These are phyloP conservation scores for Aspergillus brasiliensis DNA, from an alignment of 2,329 filamentous ascomycete genomes.

Conservation along the genomic window DNA sequence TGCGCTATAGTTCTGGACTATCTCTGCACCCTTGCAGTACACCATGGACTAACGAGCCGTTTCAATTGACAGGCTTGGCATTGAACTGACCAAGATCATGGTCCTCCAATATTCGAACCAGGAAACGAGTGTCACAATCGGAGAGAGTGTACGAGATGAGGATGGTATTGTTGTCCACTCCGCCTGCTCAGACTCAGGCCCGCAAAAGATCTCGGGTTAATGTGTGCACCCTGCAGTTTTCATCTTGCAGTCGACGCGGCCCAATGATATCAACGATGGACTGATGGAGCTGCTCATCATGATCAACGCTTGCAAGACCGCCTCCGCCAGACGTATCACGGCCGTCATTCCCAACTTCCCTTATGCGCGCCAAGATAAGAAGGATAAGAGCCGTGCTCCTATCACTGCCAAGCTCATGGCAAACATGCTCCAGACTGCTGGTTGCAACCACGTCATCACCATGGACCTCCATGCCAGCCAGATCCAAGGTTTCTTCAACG, in stretches of 20 bases:
- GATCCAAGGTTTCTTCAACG: slow-evolving; percentile 95
- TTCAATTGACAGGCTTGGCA: slow-evolving; percentile 56
- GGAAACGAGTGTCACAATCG: slow-evolving; percentile 73
- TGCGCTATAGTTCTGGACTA: slow-evolving; percentile 23
- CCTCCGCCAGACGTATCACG: slow-evolving; percentile 85
- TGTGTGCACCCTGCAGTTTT: slow-evolving; percentile 63
- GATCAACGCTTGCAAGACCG: slow-evolving; percentile 91
- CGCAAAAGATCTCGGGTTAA: slow-evolving; percentile 7
- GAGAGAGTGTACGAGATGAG: slow-evolving; percentile 94
- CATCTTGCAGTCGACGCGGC: slow-evolving; percentile 91
- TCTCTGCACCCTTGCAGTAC: neutral
- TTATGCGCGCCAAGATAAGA: slow-evolving; percentile 96
- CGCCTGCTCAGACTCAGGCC: slow-evolving; percentile 10
- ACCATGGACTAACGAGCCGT: slow-evolving; percentile 13
- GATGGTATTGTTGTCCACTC: slow-evolving; percentile 63
- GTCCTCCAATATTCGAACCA: slow-evolving; percentile 69
- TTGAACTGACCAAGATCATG: slow-evolving; percentile 69
- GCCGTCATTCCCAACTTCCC: slow-evolving; percentile 96
- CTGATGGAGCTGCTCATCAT: slow-evolving; percentile 98
- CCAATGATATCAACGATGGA: slow-evolving; percentile 95
- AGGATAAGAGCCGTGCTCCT: slow-evolving; percentile 92
- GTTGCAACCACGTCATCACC: slow-evolving; percentile 90
- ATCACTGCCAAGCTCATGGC: slow-evolving; percentile 95
- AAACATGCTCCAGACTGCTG: slow-evolving; percentile 95
- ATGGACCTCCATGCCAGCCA: slow-evolving; percentile 95